Evolutionary conservation across 768 basidiomycete genomes (phyloP), one percentile per base, ranked within the genome.

Genomic region (Strobilomyces confusus): DNA sequence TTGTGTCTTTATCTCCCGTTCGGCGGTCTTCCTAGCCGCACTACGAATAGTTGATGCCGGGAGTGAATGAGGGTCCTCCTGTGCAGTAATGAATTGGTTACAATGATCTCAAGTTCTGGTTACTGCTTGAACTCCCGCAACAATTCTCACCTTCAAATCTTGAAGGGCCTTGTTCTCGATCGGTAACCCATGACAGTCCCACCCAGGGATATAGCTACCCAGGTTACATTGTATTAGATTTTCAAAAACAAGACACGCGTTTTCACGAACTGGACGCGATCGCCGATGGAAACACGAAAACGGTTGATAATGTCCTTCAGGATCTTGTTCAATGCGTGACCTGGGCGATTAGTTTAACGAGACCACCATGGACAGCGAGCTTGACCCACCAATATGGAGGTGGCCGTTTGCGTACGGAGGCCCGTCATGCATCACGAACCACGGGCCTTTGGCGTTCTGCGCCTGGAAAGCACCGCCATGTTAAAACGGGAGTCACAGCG

Each of bases 401-500:
- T 91, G 82, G 0, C 97, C 97, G 65, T 99, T 99, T 2, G 95
- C 95, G 64, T 98, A 98, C 0, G 97, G 97, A 30, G 95, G 95
- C 0, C 95, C 97, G 68, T 99, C 95, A 59, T 95, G 94, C 48
- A 95, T 75, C 13, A 97, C 86, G 62, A 94, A 98, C 29, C 83
- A 64, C 1, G 84, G 81, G 3, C 89, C 80, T 32, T 78, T 73
- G 13, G 75, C 80, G 62, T 89, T 83, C 56, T 83, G 73, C 72
- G 76, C 80, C 92, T 95, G 63, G 17, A 23, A 47, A 25, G 50
- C 8, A 25, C 25, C 13, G 44, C 14, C 33, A 36, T 41, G 19
- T 50, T n/a, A 26, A 36, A 50, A 48, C n/a, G 49, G 23, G 33
- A 26, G 9, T 29, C 3, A 48, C 6, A 5, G 11, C 9, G 36